Conservation (phyloP, 768 basidiomycete genomes). For the Suillus americanus region DNA sequence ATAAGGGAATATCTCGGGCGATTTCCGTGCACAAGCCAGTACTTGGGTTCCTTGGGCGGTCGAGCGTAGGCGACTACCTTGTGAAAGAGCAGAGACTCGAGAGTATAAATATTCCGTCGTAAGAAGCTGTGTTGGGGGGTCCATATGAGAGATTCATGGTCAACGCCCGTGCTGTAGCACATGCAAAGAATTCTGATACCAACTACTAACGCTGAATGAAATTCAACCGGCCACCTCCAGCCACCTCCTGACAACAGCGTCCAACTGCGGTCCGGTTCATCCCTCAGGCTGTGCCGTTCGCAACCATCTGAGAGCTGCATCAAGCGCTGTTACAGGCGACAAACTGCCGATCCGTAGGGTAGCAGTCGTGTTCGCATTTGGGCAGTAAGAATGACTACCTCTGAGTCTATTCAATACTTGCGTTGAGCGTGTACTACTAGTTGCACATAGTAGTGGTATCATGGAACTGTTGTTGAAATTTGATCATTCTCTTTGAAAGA, state of each 20-base stretch:
- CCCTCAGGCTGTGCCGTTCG: not conserved
- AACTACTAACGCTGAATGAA: not conserved
- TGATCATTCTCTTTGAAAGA: not conserved
- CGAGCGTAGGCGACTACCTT: not conserved
- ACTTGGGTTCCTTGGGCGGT: not conserved
- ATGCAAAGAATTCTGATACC: not conserved
- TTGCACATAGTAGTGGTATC: not conserved
- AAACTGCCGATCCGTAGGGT: not conserved
- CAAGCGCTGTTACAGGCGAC: not conserved
- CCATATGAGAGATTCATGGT: not conserved
- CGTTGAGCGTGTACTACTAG: not conserved
- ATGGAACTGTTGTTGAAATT: not conserved
- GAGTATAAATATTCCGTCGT: not conserved
- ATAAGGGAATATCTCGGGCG: not conserved
- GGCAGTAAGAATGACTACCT: not conserved
- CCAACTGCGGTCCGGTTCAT: not conserved
- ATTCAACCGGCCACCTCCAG: too few relatives aligned
- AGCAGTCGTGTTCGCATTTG: not conserved
- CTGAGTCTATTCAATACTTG: not conserved
- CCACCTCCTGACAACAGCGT: not conserved
- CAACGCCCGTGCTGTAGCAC: not conserved
- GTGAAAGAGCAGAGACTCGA: not conserved
- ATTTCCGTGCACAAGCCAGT: not conserved
- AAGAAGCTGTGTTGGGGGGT: not conserved
- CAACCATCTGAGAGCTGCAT: not conserved